A percentile compares a stretch with the other conserved stretches of the same genome.
Evolutionary conservation across 176 grass and related monocot species (phyloP).

Genomic region (Rhipidocladum racemiflorum): DNA sequence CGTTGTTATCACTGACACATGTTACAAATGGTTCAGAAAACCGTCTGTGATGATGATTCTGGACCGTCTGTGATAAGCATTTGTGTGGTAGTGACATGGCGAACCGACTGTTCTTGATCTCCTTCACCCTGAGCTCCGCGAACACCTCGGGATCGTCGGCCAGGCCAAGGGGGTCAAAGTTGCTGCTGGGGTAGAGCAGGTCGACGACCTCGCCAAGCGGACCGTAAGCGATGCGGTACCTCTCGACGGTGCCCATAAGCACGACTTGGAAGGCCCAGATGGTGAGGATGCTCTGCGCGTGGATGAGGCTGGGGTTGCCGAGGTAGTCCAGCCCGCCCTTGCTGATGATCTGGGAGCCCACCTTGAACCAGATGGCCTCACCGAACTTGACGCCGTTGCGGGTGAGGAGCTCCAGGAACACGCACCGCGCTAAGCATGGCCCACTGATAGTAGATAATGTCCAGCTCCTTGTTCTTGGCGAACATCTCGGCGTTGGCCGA

Average conservation of each 20-base stretch:
- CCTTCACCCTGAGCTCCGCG: slow-evolving; percentile 42
- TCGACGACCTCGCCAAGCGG: slow-evolving; percentile 76
- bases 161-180: slow-evolving; percentile 77
- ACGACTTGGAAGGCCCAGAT: slow-evolving; percentile 83
- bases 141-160: slow-evolving; percentile 80
- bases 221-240: slow-evolving; percentile 69
- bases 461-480: slow-evolving; percentile 56
- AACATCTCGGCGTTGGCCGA: slow-evolving; percentile 55
- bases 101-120: slow-evolving; percentile 43
- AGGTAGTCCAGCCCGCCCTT: slow-evolving; percentile 67
- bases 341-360: slow-evolving; percentile 50
- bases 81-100: too few species aligned
- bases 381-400: slow-evolving; percentile 54
- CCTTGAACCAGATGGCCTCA: slow-evolving; percentile 69
- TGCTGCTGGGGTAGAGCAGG: slow-evolving; percentile 74
- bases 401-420: slow-evolving; percentile 57
- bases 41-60: too few species aligned
- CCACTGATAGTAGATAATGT: slow-evolving; percentile 57
- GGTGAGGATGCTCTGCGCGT: slow-evolving; percentile 86
- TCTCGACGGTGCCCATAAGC: slow-evolving; percentile 87
- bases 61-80: too few species aligned
- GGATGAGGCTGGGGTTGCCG: slow-evolving; percentile 79
- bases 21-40: too few species aligned
- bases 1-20: too few species aligned
- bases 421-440: slow-evolving; percentile 37